Conservation (phyloP, 257 asterid genomes). For the Nicotiana tomentosiformis region DNA sequence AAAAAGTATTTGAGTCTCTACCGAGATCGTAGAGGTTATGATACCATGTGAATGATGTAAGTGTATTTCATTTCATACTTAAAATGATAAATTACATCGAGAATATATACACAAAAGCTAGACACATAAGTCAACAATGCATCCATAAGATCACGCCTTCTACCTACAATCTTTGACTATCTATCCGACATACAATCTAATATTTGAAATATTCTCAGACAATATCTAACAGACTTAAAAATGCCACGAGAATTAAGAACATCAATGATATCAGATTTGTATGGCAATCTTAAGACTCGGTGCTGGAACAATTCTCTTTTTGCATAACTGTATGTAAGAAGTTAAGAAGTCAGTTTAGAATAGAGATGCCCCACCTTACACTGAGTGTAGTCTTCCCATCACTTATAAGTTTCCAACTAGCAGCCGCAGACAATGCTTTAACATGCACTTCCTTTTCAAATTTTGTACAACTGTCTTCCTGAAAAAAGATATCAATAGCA, state of each 20-base stretch:
- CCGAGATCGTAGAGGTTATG: too few species aligned
- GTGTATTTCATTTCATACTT: too few species aligned
- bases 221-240: neutral
- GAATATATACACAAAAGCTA: too few species aligned
- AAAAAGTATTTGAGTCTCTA: too few species aligned
- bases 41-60: too few species aligned
- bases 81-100: too few species aligned
- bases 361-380: constrained; percentile 30
- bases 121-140: too few species aligned
- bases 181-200: too few species aligned
- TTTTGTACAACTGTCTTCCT: constrained; percentile 24
- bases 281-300: neutral
- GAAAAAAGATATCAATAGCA: constrained; percentile 12
- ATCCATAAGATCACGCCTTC: too few species aligned
- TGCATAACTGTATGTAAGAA: neutral
- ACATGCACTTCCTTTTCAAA: constrained; percentile 37
- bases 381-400: constrained; percentile 12
- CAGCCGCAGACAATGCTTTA: constrained; percentile 27
- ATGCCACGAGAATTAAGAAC: neutral
- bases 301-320: neutral
- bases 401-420: constrained; percentile 39
- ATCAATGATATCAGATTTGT: neutral
- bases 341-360: neutral
- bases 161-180: too few species aligned
- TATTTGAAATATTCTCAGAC: too few species aligned